Percentiles rank a stretch among this genome's conserved stretches.
These are phyloP conservation scores for Heritiera littoralis DNA, from an alignment of 345 rosid species.

Conservation along the genomic window DNA sequence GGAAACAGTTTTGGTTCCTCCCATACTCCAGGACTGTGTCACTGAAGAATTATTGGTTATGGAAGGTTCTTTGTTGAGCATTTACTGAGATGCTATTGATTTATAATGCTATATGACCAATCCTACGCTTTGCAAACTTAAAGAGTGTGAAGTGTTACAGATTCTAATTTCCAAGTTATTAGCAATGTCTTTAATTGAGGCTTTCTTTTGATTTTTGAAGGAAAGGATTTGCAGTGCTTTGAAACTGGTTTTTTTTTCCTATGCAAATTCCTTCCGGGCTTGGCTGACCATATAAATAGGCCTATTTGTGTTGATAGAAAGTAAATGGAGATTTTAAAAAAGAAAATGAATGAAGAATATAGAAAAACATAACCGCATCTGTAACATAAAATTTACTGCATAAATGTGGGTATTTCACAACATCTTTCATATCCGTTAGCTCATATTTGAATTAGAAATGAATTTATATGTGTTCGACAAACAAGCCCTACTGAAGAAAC, in stretches of 20 bases:
- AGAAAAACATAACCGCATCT: background rate
- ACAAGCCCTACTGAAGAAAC: background rate
- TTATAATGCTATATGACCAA: constrained; percentile 25
- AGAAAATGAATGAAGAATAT: background rate
- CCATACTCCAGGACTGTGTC: constrained; percentile 14
- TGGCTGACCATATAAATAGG: constrained; percentile 2
- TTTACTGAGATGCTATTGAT: constrained; percentile 15
- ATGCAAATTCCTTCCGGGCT: background rate
- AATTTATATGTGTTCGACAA: background rate
- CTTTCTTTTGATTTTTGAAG: constrained; percentile 17
- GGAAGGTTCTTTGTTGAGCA: constrained; percentile 23
- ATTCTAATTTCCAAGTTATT: constrained; percentile 22
- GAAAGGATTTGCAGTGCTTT: constrained; percentile 10
- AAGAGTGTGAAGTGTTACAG: constrained; percentile 26
- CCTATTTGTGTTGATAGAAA: background rate
- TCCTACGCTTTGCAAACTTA: constrained; percentile 24
- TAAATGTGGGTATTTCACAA: background rate
- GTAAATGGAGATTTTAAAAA: background rate
- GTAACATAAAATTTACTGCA: background rate
- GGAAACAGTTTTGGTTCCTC: constrained; percentile 23
- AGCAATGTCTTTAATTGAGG: constrained; percentile 13
- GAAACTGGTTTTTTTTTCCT: background rate
- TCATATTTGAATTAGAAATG: background rate
- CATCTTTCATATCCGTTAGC: background rate
- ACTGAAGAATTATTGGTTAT: constrained; percentile 14